Evolutionary conservation across 139 green algal species (phyloP).

Genomic region (Micractinium sp.): DNA sequence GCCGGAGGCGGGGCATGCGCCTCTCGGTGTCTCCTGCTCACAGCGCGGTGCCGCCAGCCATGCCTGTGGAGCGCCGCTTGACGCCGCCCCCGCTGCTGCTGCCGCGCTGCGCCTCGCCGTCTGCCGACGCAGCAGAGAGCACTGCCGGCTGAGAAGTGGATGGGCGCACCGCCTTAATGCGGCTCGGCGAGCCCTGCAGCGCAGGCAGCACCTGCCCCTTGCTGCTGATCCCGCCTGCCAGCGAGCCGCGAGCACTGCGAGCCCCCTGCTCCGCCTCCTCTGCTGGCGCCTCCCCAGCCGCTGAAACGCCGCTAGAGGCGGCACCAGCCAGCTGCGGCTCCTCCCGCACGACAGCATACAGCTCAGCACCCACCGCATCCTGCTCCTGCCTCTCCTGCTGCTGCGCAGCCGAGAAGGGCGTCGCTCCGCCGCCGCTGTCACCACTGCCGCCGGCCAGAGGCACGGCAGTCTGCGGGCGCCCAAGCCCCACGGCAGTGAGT

Average conservation of each 20-base stretch:
- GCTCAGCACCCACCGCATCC: not conserved
- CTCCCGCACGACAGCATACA: not conserved
- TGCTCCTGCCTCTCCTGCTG: not conserved
- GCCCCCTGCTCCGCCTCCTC: not conserved
- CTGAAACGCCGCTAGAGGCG: not conserved
- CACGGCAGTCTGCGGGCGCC: not conserved
- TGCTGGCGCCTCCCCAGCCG: not conserved
- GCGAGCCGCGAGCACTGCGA: not conserved
- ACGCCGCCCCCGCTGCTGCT: not conserved
- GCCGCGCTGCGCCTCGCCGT: not conserved
- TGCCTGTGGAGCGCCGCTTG: not conserved
- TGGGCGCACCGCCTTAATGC: slow-evolving; percentile 1
- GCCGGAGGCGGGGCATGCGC: not conserved
- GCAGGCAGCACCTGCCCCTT: not conserved
- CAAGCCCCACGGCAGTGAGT: not conserved
- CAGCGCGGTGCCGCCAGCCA: not conserved
- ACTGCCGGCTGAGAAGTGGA: not conserved
- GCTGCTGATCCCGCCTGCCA: not conserved
- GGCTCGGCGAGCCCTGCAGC: not conserved
- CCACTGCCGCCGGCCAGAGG: not conserved
- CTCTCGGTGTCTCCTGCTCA: not conserved
- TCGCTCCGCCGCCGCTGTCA: not conserved
- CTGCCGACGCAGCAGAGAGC: not conserved
- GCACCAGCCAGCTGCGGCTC: not conserved
- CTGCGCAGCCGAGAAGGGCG: not conserved